Percentiles rank a stretch among this genome's conserved stretches.
These are phyloP conservation scores for Mycena latifolia DNA, from an alignment of 768 basidiomycete genomes.

Conservation along the genomic window DNA sequence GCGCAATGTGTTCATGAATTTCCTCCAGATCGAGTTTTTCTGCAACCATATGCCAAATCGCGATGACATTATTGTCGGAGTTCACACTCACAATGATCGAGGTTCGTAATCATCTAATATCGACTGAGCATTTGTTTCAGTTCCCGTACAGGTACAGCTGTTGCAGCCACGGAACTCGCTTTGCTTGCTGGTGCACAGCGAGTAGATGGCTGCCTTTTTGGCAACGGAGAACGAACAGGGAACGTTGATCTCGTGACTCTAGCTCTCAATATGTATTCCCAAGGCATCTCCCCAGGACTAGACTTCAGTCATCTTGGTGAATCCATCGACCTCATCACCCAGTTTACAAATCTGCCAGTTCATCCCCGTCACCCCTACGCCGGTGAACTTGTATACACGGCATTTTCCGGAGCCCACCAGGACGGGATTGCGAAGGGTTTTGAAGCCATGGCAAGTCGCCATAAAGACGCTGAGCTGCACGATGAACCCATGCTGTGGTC, in stretches of 20 bases:
- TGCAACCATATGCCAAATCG: constrained; percentile 84
- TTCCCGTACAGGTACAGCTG: constrained; percentile 88
- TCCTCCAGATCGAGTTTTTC: constrained; percentile 89
- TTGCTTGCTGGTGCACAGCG: constrained; percentile 86
- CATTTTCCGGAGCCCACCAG: constrained; percentile 98
- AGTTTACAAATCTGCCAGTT: constrained; percentile 93
- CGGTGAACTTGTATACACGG: constrained; percentile 97
- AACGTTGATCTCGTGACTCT: constrained; percentile 98
- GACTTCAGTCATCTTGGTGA: constrained; percentile 91
- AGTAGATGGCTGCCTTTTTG: constrained; percentile 88
- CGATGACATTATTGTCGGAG: constrained; percentile 90
- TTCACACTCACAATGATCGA: constrained; percentile 98
- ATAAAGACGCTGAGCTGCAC: constrained; percentile 51
- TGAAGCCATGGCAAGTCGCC: constrained; percentile 75
- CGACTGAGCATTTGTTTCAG: background rate
- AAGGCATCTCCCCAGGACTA: constrained; percentile 89
- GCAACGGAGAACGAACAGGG: constrained; percentile 98
- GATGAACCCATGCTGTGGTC: constrained; percentile 69
- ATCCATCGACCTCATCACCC: constrained; percentile 87
- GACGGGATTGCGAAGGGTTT: constrained; percentile 99
- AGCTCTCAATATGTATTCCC: constrained; percentile 95
- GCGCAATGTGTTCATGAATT: constrained; percentile 13
- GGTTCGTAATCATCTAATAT: constrained; percentile 59
- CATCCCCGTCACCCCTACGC: constrained; percentile 98
- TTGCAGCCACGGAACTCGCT: constrained; percentile 88